Evolutionary conservation across 78 protist species (phyloP).

Genomic region (Fonticula alba): DNA sequence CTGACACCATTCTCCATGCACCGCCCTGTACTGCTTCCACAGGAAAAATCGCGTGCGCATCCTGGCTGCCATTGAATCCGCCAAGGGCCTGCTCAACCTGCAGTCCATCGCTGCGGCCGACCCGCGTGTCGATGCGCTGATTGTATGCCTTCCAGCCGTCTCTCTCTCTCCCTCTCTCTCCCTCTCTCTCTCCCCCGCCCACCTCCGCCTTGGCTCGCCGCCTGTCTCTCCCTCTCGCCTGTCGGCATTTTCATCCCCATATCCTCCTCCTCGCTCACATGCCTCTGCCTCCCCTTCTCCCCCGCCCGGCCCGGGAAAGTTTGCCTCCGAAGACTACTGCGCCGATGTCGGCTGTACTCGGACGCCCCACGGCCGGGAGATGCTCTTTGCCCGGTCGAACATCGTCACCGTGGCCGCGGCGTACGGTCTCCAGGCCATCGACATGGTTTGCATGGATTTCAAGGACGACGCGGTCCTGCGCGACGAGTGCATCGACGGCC

Average conservation of each 20-base stretch:
- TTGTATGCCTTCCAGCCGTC: too few species aligned
- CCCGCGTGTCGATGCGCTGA: neutral
- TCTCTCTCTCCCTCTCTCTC: too few species aligned
- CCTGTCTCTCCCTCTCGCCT: too few species aligned
- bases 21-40: too few species aligned
- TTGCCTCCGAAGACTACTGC: conserved; percentile 8
- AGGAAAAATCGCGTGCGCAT: neutral
- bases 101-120: neutral
- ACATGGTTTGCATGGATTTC: conserved; percentile 1
- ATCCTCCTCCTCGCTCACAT: too few species aligned
- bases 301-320: too few species aligned
- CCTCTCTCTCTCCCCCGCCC: too few species aligned
- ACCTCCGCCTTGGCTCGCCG: too few species aligned
- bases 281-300: too few species aligned
- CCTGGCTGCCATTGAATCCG: conserved; percentile 1
- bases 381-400: conserved; percentile 1
- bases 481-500: neutral
- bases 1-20: too few species aligned
- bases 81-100: conserved; percentile 5
- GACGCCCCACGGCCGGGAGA: neutral
- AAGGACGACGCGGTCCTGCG: neutral
- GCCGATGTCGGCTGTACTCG: neutral
- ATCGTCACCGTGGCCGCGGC: neutral
- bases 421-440: conserved; percentile 1
- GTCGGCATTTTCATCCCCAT: too few species aligned